Base-by-base conservation (phyloP, 2,329 filamentous ascomycete species). In the Tolypocladium guangdongense region DNA sequence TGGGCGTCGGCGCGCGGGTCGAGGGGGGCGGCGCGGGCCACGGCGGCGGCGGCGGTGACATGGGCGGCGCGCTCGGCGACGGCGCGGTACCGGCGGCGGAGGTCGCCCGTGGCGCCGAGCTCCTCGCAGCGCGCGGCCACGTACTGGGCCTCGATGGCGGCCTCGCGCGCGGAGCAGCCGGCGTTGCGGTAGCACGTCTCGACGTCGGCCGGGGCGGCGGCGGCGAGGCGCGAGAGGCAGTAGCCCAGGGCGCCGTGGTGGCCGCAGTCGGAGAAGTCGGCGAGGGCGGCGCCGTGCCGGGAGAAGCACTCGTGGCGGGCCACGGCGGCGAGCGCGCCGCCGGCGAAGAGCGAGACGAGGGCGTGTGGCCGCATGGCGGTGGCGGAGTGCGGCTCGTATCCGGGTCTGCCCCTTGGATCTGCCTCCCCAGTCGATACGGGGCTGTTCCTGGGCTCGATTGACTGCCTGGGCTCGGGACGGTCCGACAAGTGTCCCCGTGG, bases 201-300 rank as follows among this genome's bases (percentile, higher is more conserved):
- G 54, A 81, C 55, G 49, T 71, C 66, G 20, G 55, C 52, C 16
- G 62, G 50, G 48, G 62, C 59, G 54, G 68, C 58, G 57, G 63
- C 56, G 52, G 67, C 56, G 33, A 70, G 65, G 36, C 62, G 57
- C 11, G 60, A 55, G 50, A 81, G 66, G 63, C 77, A 81, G 59
- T 66, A 55, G 51, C 65, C 62, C 57, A 80, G 67, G 39, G 70
- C 66, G 53, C 63, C 66, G 54, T 63, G 62, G 59, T 76, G 63
- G 48, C 74, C 76, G 63, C 77, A 80, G 52, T 67, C 66, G 16
- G 75, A 46, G 43, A 46, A 46, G 7, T 5, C 57, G 48, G 74
- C 71, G 49, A 80, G 67, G 50, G 71, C 65, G 27, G 57, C 52
- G 56, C 70, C 66, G 57, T 71, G 64, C 51, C 63, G 56, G 50